A percentile compares a stretch with the other conserved stretches of the same genome.
These are phyloP conservation scores for Neoboletus brunneissimus DNA, from an alignment of 768 basidiomycete genomes.

Conservation along the genomic window DNA sequence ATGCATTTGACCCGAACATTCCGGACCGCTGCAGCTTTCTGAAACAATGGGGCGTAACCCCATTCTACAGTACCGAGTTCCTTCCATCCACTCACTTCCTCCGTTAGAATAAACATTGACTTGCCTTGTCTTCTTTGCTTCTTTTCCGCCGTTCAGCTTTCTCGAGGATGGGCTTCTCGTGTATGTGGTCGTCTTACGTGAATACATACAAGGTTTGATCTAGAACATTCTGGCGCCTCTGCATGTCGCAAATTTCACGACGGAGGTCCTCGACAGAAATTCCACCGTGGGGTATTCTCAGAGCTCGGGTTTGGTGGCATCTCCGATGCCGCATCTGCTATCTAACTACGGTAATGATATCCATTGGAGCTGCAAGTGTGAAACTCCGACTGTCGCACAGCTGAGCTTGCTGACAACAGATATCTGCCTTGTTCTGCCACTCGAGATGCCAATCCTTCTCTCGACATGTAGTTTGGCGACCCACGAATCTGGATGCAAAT, in stretches of 20 bases:
- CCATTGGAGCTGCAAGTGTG: not conserved
- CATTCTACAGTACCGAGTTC: too few species aligned
- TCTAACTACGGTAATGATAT: not conserved
- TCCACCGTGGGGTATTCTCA: constrained; percentile 3
- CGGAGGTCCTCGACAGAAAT: constrained; percentile 8
- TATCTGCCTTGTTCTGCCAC: not conserved
- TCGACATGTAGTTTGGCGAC: not conserved
- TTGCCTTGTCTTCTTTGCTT: constrained; percentile 2
- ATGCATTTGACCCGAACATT: not conserved
- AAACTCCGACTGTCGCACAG: constrained; percentile 15
- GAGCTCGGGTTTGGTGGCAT: constrained; percentile 15
- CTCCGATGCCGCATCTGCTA: constrained; percentile 16
- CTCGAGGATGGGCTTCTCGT: constrained; percentile 2
- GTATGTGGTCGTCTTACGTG: constrained; percentile 13
- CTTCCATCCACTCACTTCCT: not conserved
- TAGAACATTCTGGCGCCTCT: not conserved
- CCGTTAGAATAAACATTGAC: not conserved
- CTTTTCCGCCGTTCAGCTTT: constrained; percentile 1
- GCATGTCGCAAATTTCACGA: constrained; percentile 1
- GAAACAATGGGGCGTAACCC: too few species aligned
- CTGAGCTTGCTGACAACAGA: constrained; percentile 2
- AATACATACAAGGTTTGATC: constrained; percentile 13
- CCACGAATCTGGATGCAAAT: constrained; percentile 3
- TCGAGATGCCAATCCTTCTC: not conserved
- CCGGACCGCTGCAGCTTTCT: not conserved